A percentile compares a stretch with the other conserved stretches of the same genome.
These are phyloP conservation scores for Telopea speciosissima DNA, from an alignment of 177 flowering plant species.

Conservation along the genomic window DNA sequence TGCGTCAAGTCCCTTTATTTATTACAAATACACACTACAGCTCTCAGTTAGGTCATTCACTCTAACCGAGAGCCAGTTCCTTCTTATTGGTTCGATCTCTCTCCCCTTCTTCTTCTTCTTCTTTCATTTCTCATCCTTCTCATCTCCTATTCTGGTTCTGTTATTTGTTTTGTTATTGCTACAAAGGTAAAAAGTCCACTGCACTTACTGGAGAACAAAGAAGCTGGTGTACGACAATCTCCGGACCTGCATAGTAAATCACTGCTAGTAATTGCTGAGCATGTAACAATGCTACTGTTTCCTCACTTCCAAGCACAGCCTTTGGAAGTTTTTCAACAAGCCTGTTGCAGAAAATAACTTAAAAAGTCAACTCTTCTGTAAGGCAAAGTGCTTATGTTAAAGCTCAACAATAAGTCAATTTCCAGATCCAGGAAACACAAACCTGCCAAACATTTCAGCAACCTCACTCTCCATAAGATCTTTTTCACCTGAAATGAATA, in stretches of 20 bases:
- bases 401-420: neutral
- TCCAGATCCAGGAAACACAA: constrained; percentile 4
- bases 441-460: constrained; percentile 73
- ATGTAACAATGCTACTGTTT: constrained; percentile 54
- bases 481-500: constrained; percentile 35
- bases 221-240: constrained; percentile 61
- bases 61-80: too few relatives aligned
- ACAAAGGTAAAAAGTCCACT: neutral
- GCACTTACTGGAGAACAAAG: constrained; percentile 72
- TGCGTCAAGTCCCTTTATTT: too few relatives aligned
- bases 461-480: constrained; percentile 42
- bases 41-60: too few relatives aligned
- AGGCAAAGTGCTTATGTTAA: neutral
- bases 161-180: too few relatives aligned
- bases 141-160: too few relatives aligned
- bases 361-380: constrained; percentile 2
- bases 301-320: constrained; percentile 72
- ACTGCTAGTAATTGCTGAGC: constrained; percentile 69
- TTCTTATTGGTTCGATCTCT: too few relatives aligned
- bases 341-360: constrained; percentile 35
- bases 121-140: too few relatives aligned
- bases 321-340: constrained; percentile 80
- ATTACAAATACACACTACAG: too few relatives aligned
- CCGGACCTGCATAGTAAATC: constrained; percentile 83
- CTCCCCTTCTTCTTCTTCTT: too few relatives aligned